Conservation (phyloP, 208 protist species). For the Leishmania turanica region DNA sequence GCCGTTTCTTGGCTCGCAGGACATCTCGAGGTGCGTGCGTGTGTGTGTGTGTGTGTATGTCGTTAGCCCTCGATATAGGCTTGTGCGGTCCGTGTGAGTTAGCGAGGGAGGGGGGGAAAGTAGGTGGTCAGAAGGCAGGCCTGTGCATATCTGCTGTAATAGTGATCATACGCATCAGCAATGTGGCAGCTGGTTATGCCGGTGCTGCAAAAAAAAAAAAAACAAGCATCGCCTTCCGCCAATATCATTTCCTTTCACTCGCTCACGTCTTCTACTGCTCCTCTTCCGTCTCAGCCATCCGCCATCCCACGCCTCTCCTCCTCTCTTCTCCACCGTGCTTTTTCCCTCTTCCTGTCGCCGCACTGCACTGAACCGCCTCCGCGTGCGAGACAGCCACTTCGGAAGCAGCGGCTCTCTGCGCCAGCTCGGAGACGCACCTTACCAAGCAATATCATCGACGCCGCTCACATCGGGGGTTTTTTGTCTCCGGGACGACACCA, state of each 20-base stretch:
- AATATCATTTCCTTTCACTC: conserved; percentile 4
- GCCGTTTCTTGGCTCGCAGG: not conserved
- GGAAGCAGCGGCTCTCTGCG: not conserved
- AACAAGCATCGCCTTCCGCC: not conserved
- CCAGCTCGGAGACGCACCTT: not conserved
- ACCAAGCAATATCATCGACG: not conserved
- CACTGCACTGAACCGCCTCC: not conserved
- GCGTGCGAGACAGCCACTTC: not conserved
- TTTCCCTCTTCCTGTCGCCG: not conserved
- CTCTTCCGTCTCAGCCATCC: not conserved
- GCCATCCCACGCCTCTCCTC: not conserved
- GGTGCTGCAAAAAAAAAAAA: not conserved
- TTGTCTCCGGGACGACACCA: not conserved
- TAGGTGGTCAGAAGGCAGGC: not conserved
- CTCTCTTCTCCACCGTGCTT: not conserved
- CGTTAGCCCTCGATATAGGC: not conserved
- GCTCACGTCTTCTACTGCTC: conserved; percentile 8
- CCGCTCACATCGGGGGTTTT: not conserved
- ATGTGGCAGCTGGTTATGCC: not conserved
- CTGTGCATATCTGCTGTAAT: not conserved
- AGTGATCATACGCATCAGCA: too few relatives aligned
- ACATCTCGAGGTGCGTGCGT: not conserved
- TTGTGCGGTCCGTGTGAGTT: not conserved
- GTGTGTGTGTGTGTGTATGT: not conserved
- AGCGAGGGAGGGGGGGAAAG: not conserved